Evolutionary conservation across 352 stramenopile species (phyloP).

Genomic region (Pythium coloratum): DNA sequence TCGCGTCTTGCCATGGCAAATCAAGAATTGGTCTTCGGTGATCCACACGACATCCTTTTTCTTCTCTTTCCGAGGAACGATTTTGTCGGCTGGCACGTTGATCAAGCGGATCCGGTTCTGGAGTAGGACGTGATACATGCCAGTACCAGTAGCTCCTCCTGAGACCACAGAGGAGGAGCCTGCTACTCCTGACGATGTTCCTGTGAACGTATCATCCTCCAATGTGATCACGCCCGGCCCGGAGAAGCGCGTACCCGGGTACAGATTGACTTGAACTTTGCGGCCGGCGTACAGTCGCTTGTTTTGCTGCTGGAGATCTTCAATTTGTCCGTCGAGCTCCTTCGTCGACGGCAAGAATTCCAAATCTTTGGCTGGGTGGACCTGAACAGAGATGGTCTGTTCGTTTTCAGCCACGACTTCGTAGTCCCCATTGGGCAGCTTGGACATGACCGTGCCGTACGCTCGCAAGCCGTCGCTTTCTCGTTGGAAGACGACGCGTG

Average conservation of each 20-base stretch:
- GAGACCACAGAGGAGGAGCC: neutral
- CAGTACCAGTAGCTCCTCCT: neutral
- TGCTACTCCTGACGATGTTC: neutral
- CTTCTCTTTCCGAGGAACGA: slow-evolving; percentile 60
- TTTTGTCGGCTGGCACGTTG: slow-evolving; percentile 66
- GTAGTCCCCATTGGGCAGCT: slow-evolving; percentile 41
- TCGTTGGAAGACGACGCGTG: slow-evolving; percentile 53
- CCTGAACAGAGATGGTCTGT: slow-evolving; percentile 57
- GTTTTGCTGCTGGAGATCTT: slow-evolving; percentile 40
- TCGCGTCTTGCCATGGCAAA: slow-evolving; percentile 59
- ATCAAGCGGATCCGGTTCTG: slow-evolving; percentile 67
- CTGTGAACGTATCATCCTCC: slow-evolving; percentile 34
- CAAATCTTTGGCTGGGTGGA: slow-evolving; percentile 41
- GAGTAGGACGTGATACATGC: slow-evolving; percentile 60
- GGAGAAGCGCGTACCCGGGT: slow-evolving; percentile 68
- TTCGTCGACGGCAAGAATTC: slow-evolving; percentile 59
- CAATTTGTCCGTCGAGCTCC: slow-evolving; percentile 57
- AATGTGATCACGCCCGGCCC: slow-evolving; percentile 61
- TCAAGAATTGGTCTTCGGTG: slow-evolving; percentile 70
- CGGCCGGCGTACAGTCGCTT: slow-evolving; percentile 61
- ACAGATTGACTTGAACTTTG: slow-evolving; percentile 73
- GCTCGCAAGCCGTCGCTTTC: slow-evolving; percentile 37
- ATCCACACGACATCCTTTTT: slow-evolving; percentile 55
- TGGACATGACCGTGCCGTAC: slow-evolving; percentile 63
- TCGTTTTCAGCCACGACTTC: slow-evolving; percentile 65